phyloP scores from a whole-genome alignment of 352 stramenopile species.

The Phytophthora podocarpi region DNA sequence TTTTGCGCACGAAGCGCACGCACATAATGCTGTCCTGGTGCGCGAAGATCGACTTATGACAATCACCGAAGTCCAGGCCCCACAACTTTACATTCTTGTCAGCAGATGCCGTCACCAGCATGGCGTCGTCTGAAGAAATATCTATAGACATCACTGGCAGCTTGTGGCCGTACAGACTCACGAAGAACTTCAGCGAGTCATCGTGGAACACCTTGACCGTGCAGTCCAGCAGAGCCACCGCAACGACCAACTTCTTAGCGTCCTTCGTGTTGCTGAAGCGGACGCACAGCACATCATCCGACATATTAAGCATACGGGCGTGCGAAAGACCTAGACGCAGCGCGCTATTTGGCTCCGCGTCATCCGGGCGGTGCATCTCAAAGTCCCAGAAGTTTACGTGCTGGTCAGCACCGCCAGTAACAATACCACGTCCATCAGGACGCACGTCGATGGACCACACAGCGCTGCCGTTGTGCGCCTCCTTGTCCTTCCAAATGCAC shows the following conservation, averaged over 20 bases:
- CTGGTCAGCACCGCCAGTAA: constrained; percentile 97
- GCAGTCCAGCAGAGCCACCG: constrained; percentile 94
- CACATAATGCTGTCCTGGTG: constrained; percentile 99
- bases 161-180: constrained; percentile 99
- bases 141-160: constrained; percentile 98
- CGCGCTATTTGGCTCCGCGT: constrained; percentile 40
- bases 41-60: constrained; percentile 98
- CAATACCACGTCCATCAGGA: constrained; percentile 90
- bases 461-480: constrained; percentile 91
- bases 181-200: constrained; percentile 99
- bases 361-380: constrained; percentile 82
- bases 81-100: constrained; percentile 99
- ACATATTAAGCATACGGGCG: constrained; percentile 97
- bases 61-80: constrained; percentile 99
- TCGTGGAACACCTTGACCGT: constrained; percentile 99
- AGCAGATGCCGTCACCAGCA: constrained; percentile 97
- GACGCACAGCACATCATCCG: constrained; percentile 98
- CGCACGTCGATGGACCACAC: constrained; percentile 98
- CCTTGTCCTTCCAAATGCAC: constrained; percentile 87
- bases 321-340: constrained; percentile 94
- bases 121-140: constrained; percentile 96
- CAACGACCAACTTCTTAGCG: constrained; percentile 85
- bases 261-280: constrained; percentile 96
- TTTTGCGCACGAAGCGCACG: constrained; percentile 94
- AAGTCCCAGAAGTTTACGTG: constrained; percentile 99